A percentile compares a stretch with the other conserved stretches of the same genome.
Evolutionary conservation across 2,329 filamentous ascomycete species (phyloP).

Genomic region (Neofusicoccum sp.): DNA sequence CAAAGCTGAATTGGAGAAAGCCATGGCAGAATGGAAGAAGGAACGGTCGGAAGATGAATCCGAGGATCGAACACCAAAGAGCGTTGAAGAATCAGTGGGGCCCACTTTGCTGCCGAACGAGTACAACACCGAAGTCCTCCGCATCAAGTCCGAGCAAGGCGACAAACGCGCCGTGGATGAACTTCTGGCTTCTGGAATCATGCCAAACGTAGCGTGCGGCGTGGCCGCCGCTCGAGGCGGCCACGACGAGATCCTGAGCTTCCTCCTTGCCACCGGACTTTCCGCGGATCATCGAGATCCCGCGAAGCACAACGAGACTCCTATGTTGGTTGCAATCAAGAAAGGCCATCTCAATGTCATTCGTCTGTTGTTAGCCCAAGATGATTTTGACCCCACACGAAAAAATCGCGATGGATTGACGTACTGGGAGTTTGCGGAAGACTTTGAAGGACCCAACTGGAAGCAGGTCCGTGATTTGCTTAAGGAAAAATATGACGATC

Average conservation of each 20-base stretch:
- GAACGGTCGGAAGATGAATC: slow-evolving; percentile 52
- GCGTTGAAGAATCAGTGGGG: slow-evolving; percentile 17
- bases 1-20: slow-evolving; percentile 68
- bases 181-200: slow-evolving; percentile 51
- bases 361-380: slow-evolving; percentile 74
- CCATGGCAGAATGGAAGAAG: slow-evolving; percentile 48
- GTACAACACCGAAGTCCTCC: slow-evolving; percentile 51
- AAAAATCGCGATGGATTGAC: slow-evolving; percentile 72
- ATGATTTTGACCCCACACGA: slow-evolving; percentile 80
- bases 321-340: slow-evolving; percentile 92
- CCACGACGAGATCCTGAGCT: slow-evolving; percentile 82
- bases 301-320: slow-evolving; percentile 85
- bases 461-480: slow-evolving; percentile 82
- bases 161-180: slow-evolving; percentile 52
- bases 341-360: slow-evolving; percentile 85
- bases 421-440: slow-evolving; percentile 84
- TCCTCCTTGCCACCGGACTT: slow-evolving; percentile 57
- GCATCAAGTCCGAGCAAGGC: slow-evolving; percentile 52
- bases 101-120: slow-evolving; percentile 52
- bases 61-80: slow-evolving; percentile 25
- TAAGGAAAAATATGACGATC: slow-evolving; percentile 72
- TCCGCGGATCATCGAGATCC: slow-evolving; percentile 56
- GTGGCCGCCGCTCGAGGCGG: slow-evolving; percentile 91
- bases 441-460: slow-evolving; percentile 84
- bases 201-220: slow-evolving; percentile 79